Base-by-base conservation (phyloP, 768 basidiomycete species). In the Daedaleopsis nitida region DNA sequence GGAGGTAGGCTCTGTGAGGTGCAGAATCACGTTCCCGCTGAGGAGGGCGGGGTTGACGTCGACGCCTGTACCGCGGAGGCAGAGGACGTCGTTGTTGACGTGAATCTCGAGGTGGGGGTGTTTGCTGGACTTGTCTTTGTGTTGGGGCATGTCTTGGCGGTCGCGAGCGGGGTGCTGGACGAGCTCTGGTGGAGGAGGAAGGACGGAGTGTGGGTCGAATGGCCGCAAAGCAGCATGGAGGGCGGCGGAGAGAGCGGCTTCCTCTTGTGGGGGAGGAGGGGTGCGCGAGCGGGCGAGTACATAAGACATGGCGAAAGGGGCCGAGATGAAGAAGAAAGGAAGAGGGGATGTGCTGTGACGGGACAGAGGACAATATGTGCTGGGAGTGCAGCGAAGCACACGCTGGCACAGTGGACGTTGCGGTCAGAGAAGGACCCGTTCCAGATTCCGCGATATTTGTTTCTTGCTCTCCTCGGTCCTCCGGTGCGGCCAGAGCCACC, bases 41-140 rank as follows among this genome's bases (percentile, higher is more conserved):
- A 98, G 86, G 16, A 85, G 76, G 9, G 87, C 85, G 9, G 95
- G 88, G 68, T 95, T 91, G 63, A 93, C 86, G 64, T 96, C 93
- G 66, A 82, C 83, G 37, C 93, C 92, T 8, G 86, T 86, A 50
- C 94, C 94, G 64, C 86, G 83, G 69, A 98, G 82, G 55, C 81
- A 79, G 63, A 97, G 76, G 66, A 77, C 80, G 42, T 91, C 88
- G 4, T 81, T 78, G 71, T 90, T 86, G 57, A 97, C 83, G 55
- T 86, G 69, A 67, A 98, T 89, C 66, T 95, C 90, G 64, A 98
- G 79, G 52, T 74, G 76, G n/a, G 84, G 77, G 34, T 69, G 70
- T 38, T 80, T 78, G 64, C 81, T 82, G 54, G 80, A 80, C 52
- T 73, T 77, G 75, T 61, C 66, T 17, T 64, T 60, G 62, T 67